A percentile compares a stretch with the other conserved stretches of the same genome.
Evolutionary conservation across 2,329 filamentous ascomycete genomes (phyloP).

Genomic region (Akanthomyces muscarius): DNA sequence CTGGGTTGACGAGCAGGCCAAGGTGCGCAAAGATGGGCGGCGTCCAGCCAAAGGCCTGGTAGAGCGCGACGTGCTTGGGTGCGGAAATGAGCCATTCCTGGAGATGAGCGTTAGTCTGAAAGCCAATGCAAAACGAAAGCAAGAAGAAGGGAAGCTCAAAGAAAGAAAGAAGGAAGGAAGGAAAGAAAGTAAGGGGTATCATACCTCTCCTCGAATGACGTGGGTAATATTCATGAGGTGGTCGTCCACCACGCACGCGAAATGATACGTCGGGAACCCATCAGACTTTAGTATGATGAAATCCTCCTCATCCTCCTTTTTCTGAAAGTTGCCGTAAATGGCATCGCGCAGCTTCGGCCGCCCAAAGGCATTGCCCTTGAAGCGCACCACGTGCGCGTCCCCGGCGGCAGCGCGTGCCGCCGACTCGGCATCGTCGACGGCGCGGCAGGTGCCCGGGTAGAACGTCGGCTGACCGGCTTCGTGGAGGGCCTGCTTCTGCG

Average conservation of each 20-base stretch:
- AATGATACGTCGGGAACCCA: constrained; percentile 90
- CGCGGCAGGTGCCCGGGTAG: constrained; percentile 65
- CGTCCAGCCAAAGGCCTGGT: constrained; percentile 71
- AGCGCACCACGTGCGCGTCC: constrained; percentile 72
- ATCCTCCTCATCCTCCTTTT: constrained; percentile 62
- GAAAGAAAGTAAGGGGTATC: not conserved
- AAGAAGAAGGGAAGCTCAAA: no score
- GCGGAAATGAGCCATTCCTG: constrained; percentile 94
- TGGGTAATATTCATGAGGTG: constrained; percentile 94
- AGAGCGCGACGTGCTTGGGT: constrained; percentile 67
- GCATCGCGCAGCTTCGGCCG: constrained; percentile 69
- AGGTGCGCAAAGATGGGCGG: constrained; percentile 76
- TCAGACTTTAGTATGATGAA: constrained; percentile 90
- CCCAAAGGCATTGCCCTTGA: constrained; percentile 54
- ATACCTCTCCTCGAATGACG: constrained; percentile 73
- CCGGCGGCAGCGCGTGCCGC: constrained; percentile 64
- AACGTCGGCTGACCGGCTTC: constrained; percentile 41
- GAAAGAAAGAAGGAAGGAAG: no score
- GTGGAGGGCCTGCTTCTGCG: constrained; percentile 60
- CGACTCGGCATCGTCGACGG: constrained; percentile 63
- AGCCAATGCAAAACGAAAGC: no score
- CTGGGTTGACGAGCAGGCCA: constrained; percentile 64
- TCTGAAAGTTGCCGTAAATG: constrained; percentile 68
- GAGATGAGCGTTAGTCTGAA: not conserved
- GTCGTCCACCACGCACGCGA: constrained; percentile 96